phyloP scores from a whole-genome alignment of 768 basidiomycete species.

The Pisolithus sp. region DNA sequence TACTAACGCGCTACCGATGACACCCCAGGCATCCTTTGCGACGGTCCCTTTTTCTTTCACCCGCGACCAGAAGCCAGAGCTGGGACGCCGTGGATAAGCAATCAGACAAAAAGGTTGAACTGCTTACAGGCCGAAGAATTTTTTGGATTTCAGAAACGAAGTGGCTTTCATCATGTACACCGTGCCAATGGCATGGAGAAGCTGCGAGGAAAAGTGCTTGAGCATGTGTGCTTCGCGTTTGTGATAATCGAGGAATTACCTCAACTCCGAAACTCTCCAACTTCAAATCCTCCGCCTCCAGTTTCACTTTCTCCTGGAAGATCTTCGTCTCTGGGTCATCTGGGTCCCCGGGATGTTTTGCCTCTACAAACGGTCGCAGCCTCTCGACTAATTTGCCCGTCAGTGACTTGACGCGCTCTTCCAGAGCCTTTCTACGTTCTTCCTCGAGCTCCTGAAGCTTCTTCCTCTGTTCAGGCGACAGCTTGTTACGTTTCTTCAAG shows the following conservation, averaged over 20 bases:
- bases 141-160: conserved; percentile 85
- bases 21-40: conserved; percentile 95
- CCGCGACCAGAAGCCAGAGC: conserved; percentile 86
- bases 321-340: conserved; percentile 77
- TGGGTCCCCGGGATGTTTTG: conserved; percentile 71
- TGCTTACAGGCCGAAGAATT: conserved; percentile 82
- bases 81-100: conserved; percentile 21
- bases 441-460: conserved; percentile 78
- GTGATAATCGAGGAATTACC: conserved; percentile 37
- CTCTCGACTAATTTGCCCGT: conserved; percentile 78
- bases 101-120: conserved; percentile 5
- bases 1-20: conserved; percentile 90
- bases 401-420: conserved; percentile 67
- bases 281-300: conserved; percentile 93
- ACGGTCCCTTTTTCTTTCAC: conserved; percentile 91
- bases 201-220: conserved; percentile 31
- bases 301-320: conserved; percentile 70
- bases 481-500: conserved; percentile 38
- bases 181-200: conserved; percentile 84
- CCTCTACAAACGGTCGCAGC: conserved; percentile 86
- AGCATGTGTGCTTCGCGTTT: background rate
- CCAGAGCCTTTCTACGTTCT: conserved; percentile 74
- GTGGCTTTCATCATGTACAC: conserved; percentile 93
- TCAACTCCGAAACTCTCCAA: conserved; percentile 97
- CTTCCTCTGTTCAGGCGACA: conserved; percentile 78